These are phyloP conservation scores for Phialophora verrucosa DNA, from an alignment of 2,329 filamentous ascomycete genomes.

Conservation along the genomic window DNA sequence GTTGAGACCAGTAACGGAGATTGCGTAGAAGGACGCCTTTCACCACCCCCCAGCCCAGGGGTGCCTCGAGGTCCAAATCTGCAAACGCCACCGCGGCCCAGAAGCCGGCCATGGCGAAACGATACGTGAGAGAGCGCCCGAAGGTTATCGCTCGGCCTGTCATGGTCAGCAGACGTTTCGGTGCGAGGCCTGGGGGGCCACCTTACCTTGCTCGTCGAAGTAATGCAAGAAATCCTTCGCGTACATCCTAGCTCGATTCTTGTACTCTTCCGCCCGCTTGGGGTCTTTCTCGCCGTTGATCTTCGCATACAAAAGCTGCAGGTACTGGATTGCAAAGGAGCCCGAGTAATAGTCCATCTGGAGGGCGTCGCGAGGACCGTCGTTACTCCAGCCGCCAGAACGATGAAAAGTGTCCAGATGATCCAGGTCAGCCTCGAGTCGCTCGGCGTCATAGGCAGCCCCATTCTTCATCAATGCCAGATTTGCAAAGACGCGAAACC, in stretches of 20 bases:
- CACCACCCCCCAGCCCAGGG: slow-evolving; percentile 77
- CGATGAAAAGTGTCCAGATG: slow-evolving; percentile 81
- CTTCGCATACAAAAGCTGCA: slow-evolving; percentile 78
- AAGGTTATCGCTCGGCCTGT: slow-evolving; percentile 72
- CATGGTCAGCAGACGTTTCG: not conserved
- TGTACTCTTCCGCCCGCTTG: slow-evolving; percentile 70
- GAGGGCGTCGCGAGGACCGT: slow-evolving; percentile 77
- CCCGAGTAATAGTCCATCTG: slow-evolving; percentile 88
- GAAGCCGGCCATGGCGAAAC: slow-evolving; percentile 85
- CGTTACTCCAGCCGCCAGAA: slow-evolving; percentile 82
- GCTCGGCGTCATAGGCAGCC: slow-evolving; percentile 70
- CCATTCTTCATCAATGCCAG: slow-evolving; percentile 77
- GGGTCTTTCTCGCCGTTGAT: slow-evolving; percentile 70
- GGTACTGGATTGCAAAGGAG: slow-evolving; percentile 79
- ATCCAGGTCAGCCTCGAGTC: slow-evolving; percentile 75
- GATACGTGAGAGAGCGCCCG: slow-evolving; percentile 77
- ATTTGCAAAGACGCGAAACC: slow-evolving; percentile 86
- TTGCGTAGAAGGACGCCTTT: slow-evolving; percentile 77
- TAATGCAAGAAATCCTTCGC: slow-evolving; percentile 77
- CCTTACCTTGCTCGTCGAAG: slow-evolving; percentile 68
- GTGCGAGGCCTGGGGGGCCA: not conserved
- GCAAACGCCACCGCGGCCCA: slow-evolving; percentile 80
- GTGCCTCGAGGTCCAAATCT: slow-evolving; percentile 72
- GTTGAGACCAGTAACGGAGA: slow-evolving; percentile 78
- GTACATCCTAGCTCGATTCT: slow-evolving; percentile 67